A percentile compares a stretch with the other conserved stretches of the same genome.
Conservation (phyloP, 345 rosid genomes). For the Lepidium aucheri region DNA sequence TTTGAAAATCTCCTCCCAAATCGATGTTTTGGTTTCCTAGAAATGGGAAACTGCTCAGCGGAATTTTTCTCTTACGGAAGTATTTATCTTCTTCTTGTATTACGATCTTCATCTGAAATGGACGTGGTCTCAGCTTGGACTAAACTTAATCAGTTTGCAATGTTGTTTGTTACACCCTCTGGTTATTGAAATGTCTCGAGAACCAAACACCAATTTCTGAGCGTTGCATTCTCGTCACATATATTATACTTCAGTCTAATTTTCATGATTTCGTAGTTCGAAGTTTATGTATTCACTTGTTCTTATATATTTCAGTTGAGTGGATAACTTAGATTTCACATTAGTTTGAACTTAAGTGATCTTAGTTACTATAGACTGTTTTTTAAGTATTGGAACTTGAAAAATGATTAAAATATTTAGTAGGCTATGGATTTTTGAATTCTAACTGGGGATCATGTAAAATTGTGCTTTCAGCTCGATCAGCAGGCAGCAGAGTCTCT, state of each 20-base stretch:
- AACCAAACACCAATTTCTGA: neutral
- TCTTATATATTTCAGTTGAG: neutral
- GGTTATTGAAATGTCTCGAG: neutral
- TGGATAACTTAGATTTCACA: neutral
- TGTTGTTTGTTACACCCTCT: neutral
- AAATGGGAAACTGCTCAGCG: neutral
- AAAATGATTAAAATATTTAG: neutral
- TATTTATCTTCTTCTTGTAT: neutral
- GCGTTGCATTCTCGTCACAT: neutral
- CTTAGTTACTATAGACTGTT: neutral
- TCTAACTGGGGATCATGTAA: conserved; percentile 18
- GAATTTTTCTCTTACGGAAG: neutral
- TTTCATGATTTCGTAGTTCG: neutral
- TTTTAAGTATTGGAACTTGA: neutral
- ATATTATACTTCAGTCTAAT: neutral
- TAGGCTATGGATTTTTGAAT: neutral
- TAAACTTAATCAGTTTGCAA: neutral
- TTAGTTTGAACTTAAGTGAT: neutral
- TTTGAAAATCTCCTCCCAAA: neutral
- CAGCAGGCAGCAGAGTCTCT: conserved; percentile 95
- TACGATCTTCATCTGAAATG: neutral
- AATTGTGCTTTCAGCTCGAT: conserved; percentile 54
- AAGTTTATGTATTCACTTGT: neutral
- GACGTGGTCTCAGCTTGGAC: neutral
- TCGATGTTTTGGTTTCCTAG: neutral